Evolutionary conservation across 2,329 filamentous ascomycete genomes (phyloP).

Genomic region (Mycosphaerelloides madeirae): DNA sequence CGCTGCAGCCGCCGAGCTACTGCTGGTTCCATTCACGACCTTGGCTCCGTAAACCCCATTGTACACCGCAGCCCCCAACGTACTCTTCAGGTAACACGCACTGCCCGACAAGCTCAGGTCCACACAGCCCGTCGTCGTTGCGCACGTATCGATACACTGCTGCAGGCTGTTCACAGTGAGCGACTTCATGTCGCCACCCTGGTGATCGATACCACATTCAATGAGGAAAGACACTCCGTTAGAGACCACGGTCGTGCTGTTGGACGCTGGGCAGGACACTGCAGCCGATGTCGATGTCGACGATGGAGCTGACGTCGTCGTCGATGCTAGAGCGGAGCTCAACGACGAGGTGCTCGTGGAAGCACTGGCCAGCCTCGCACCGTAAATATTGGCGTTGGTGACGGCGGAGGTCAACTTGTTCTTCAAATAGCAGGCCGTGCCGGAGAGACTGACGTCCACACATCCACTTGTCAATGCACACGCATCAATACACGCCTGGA

Average conservation of each 20-base stretch:
- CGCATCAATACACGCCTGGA: slow-evolving; percentile 23
- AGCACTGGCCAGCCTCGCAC: slow-evolving; percentile 3
- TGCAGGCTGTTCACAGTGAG: slow-evolving; percentile 22
- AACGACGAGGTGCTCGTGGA: background rate
- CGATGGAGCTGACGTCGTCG: background rate
- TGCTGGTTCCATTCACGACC: slow-evolving; percentile 13
- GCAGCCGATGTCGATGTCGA: slow-evolving; percentile 6
- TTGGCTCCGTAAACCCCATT: slow-evolving; percentile 27
- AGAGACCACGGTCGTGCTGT: slow-evolving; percentile 18
- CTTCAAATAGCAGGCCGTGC: slow-evolving; percentile 30
- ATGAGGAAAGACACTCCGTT: slow-evolving; percentile 18
- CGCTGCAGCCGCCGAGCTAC: background rate
- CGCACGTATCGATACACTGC: slow-evolving; percentile 30
- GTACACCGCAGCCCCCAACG: slow-evolving; percentile 18
- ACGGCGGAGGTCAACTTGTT: slow-evolving; percentile 11
- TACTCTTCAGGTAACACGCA: slow-evolving; percentile 33
- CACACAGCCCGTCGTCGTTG: slow-evolving; percentile 27
- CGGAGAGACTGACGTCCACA: slow-evolving; percentile 23
- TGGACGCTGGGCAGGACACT: slow-evolving; percentile 17
- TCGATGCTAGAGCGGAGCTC: background rate
- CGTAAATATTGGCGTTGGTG: slow-evolving; percentile 11
- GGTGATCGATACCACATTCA: slow-evolving; percentile 31
- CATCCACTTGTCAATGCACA: slow-evolving; percentile 21
- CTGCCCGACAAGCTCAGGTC: slow-evolving; percentile 29
- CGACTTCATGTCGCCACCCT: slow-evolving; percentile 26